These are phyloP conservation scores for Colletotrichum gigasporum DNA, from an alignment of 2,329 filamentous ascomycete genomes.

Conservation along the genomic window DNA sequence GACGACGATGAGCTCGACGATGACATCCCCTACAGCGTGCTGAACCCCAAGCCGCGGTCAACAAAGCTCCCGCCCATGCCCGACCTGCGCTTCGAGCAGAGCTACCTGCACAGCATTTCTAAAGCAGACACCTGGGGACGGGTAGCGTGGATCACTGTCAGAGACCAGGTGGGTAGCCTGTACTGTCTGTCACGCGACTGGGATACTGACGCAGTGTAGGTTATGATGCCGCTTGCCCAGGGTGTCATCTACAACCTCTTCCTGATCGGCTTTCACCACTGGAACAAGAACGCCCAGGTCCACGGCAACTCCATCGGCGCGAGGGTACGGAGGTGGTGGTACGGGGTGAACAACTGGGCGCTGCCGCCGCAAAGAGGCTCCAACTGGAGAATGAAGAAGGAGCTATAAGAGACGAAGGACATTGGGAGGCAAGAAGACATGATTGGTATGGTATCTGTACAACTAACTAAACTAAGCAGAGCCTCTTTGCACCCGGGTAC, in stretches of 20 bases:
- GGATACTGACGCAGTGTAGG: slow-evolving; percentile 52
- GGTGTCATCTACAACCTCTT: slow-evolving; percentile 89
- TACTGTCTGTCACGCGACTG: not conserved
- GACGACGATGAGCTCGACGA: slow-evolving; percentile 62
- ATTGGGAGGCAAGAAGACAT: not conserved
- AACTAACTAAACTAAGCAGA: slow-evolving; percentile 28
- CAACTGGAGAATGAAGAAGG: slow-evolving; percentile 27
- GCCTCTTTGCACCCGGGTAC: slow-evolving; percentile 19
- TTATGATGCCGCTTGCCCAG: slow-evolving; percentile 87
- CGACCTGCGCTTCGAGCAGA: slow-evolving; percentile 96
- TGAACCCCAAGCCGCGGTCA: slow-evolving; percentile 61
- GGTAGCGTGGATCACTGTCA: slow-evolving; percentile 83
- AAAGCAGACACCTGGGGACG: slow-evolving; percentile 81
- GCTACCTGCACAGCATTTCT: slow-evolving; percentile 90
- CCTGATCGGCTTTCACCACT: slow-evolving; percentile 87
- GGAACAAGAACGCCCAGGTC: slow-evolving; percentile 83
- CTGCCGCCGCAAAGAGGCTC: slow-evolving; percentile 57
- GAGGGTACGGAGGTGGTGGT: slow-evolving; percentile 90
- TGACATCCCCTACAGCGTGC: slow-evolving; percentile 74
- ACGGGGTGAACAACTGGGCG: slow-evolving; percentile 90
- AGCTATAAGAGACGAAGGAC: not conserved
- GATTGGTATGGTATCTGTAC: slow-evolving; percentile 29
- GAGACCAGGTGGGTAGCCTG: slow-evolving; percentile 78
- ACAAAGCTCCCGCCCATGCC: slow-evolving; percentile 72
- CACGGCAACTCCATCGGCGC: slow-evolving; percentile 82